Conservation (phyloP, 2,329 filamentous ascomycete species). For the Aspergillus niger region DNA sequence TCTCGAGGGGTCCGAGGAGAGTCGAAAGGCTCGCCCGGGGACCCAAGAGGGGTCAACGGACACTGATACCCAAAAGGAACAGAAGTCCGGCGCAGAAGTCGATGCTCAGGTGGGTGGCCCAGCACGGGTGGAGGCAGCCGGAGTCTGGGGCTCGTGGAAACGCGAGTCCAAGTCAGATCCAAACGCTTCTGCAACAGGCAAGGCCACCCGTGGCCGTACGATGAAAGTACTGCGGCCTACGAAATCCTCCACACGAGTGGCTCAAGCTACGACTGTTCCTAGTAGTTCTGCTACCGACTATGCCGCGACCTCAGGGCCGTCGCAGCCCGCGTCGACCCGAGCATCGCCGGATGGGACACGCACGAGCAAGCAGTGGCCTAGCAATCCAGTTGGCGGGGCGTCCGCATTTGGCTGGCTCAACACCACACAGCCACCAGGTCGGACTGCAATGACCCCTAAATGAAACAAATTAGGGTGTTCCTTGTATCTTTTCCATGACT, state of each 20-base stretch:
- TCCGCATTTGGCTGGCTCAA: constrained; percentile 95
- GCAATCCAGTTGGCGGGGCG: constrained; percentile 87
- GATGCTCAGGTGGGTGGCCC: constrained; percentile 32
- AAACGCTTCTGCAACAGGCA: constrained; percentile 57
- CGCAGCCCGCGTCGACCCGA: constrained; percentile 22
- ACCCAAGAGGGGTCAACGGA: constrained; percentile 9
- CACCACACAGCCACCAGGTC: constrained; percentile 30
- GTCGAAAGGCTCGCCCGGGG: constrained; percentile 21
- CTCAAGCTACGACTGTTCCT: constrained; percentile 25
- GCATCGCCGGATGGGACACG: constrained; percentile 32
- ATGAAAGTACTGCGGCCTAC: constrained; percentile 90
- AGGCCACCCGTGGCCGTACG: constrained; percentile 61
- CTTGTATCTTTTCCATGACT: too few species aligned
- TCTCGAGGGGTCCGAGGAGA: constrained; percentile 26
- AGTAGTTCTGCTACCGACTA: constrained; percentile 17
- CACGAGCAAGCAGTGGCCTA: constrained; percentile 56
- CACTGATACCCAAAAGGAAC: constrained; percentile 18
- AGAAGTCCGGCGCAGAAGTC: constrained; percentile 30
- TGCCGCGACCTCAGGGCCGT: constrained; percentile 12
- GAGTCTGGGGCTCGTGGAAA: constrained; percentile 73
- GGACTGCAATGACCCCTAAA: constrained; percentile 22
- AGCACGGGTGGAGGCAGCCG: constrained; percentile 46
- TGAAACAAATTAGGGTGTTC: constrained; percentile 27
- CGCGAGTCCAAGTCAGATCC: constrained; percentile 43
- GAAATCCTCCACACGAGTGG: constrained; percentile 57